A percentile compares a stretch with the other conserved stretches of the same genome.
Evolutionary conservation across 2,329 filamentous ascomycete genomes (phyloP).

Genomic region (Allantophomopsis lycopodina): DNA sequence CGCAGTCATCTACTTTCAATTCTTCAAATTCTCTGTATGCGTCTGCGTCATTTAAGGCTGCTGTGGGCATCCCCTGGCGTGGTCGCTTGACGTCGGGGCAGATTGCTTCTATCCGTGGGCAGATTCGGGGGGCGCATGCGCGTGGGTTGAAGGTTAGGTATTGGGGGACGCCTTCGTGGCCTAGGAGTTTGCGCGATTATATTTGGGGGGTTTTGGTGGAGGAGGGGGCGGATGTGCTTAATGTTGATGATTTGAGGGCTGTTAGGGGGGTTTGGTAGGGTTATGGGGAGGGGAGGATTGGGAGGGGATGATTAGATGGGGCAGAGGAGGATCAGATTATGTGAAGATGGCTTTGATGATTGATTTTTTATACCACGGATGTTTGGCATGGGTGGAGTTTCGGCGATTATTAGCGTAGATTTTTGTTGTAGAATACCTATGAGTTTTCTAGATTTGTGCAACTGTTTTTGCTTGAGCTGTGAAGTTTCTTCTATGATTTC

Average conservation of each 20-base stretch:
- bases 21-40: conserved; percentile 52
- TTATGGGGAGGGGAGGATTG: too few relatives aligned
- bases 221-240: conserved; percentile 47
- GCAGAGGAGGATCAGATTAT: too few relatives aligned
- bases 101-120: conserved; percentile 25
- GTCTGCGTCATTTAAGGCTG: conserved; percentile 44
- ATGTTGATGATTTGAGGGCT: conserved; percentile 43
- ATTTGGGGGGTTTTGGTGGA: conserved; percentile 39
- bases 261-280: conserved; percentile 16
- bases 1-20: conserved; percentile 25
- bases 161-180: conserved; percentile 47
- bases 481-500: too few relatives aligned
- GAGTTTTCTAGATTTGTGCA: too few relatives aligned
- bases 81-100: conserved; percentile 31
- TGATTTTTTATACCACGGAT: too few relatives aligned
- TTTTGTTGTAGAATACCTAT: too few relatives aligned
- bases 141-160: conserved; percentile 42
- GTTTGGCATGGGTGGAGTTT: too few relatives aligned
- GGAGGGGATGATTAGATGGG: too few relatives aligned
- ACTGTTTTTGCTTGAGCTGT: too few relatives aligned
- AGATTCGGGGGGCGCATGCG: conserved; percentile 31
- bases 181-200: conserved; percentile 34
- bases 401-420: too few relatives aligned
- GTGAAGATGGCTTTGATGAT: too few relatives aligned
- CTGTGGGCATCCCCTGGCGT: conserved; percentile 27